phyloP scores from a whole-genome alignment of 257 asterid species.

The Ilex aquifolium region DNA sequence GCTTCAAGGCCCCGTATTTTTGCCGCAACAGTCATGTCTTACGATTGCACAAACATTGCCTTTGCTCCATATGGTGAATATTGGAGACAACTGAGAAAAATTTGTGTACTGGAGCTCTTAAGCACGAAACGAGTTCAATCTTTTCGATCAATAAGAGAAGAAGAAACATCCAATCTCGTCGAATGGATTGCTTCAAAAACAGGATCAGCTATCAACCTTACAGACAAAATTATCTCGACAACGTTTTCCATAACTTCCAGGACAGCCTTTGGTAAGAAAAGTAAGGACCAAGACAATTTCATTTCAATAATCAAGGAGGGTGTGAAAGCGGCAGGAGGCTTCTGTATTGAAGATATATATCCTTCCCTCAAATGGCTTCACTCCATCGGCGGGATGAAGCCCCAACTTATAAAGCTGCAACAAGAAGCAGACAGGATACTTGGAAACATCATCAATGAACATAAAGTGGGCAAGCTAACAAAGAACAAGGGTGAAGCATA shows the following conservation, averaged over 20 bases:
- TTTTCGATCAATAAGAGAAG: slow-evolving; percentile 12
- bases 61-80: slow-evolving; percentile 1
- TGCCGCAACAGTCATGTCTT: not conserved
- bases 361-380: slow-evolving; percentile 26
- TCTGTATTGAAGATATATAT: slow-evolving; percentile 20
- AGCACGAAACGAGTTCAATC: slow-evolving; percentile 15
- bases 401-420: slow-evolving; percentile 14
- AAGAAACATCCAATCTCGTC: slow-evolving; percentile 9
- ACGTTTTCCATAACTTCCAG: slow-evolving; percentile 16
- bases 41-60: not conserved
- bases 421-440: slow-evolving; percentile 18
- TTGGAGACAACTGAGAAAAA: not conserved
- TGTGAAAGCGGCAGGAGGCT: slow-evolving; percentile 14
- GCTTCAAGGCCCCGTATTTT: not conserved
- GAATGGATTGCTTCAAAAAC: slow-evolving; percentile 6
- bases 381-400: slow-evolving; percentile 4
- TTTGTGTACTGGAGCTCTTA: slow-evolving; percentile 9
- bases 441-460: slow-evolving; percentile 24
- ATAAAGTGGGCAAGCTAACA: slow-evolving; percentile 13
- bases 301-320: slow-evolving; percentile 9
- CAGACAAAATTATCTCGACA: not conserved
- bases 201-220: slow-evolving; percentile 10
- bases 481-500: slow-evolving; percentile 16
- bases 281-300: slow-evolving; percentile 13
- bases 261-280: slow-evolving; percentile 26